phyloP scores from a whole-genome alignment of 441 rosid genomes.

The Francoa sonchifolia region DNA sequence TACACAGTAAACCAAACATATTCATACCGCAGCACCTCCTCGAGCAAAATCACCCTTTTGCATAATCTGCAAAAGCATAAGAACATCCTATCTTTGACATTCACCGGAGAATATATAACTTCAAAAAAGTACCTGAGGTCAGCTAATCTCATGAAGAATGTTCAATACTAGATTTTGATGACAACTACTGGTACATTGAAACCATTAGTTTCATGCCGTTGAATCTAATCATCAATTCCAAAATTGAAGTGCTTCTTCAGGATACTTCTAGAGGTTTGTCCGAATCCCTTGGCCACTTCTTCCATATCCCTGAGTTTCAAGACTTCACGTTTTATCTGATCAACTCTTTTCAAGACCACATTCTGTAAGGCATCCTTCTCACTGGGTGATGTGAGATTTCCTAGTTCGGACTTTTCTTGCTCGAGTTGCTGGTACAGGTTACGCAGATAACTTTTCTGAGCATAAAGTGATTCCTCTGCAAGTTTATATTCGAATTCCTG shows the following conservation, averaged over 20 bases:
- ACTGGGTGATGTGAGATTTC: slow-evolving; percentile 13
- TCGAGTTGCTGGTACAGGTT: slow-evolving; percentile 52
- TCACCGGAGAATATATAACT: too few species aligned
- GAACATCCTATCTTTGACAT: too few species aligned
- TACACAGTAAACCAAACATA: too few species aligned
- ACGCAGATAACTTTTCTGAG: slow-evolving; percentile 44
- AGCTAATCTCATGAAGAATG: too few species aligned
- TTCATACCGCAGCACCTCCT: too few species aligned
- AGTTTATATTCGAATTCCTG: slow-evolving; percentile 52
- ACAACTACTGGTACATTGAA: background rate
- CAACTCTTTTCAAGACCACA: slow-evolving; percentile 29
- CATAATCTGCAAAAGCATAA: too few species aligned
- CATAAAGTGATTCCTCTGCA: slow-evolving; percentile 51
- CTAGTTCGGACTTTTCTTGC: slow-evolving; percentile 43
- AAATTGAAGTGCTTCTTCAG: slow-evolving; percentile 43
- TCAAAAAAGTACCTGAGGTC: too few species aligned
- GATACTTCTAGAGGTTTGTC: slow-evolving; percentile 37
- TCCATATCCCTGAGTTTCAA: slow-evolving; percentile 56
- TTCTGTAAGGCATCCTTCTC: slow-evolving; percentile 21
- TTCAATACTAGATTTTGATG: slow-evolving; percentile 6
- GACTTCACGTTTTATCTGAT: slow-evolving; percentile 47
- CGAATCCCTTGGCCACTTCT: slow-evolving; percentile 68
- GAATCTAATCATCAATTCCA: slow-evolving; percentile 24
- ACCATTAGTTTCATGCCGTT: background rate
- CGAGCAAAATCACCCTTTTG: too few species aligned